Percentiles rank a stretch among this genome's conserved stretches.
phyloP scores from a whole-genome alignment of 2,329 filamentous ascomycete genomes.

The Orbilia quercus region DNA sequence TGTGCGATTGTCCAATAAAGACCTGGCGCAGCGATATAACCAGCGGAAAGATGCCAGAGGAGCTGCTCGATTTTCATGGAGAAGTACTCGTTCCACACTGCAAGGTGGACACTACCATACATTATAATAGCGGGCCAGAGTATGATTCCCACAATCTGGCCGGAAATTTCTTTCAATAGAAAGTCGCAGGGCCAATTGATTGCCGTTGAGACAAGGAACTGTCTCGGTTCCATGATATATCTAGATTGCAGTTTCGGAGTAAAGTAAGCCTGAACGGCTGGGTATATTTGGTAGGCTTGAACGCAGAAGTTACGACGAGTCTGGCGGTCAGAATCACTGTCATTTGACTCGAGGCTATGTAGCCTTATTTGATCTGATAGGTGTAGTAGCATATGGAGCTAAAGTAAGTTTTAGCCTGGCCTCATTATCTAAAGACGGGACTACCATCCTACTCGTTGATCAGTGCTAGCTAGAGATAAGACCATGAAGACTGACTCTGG shows the following conservation, averaged over 20 bases:
- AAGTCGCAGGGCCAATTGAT: slow-evolving; percentile 30
- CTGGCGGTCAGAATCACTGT: slow-evolving; percentile 30
- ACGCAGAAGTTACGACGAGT: slow-evolving; percentile 15
- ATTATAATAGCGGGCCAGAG: slow-evolving; percentile 34
- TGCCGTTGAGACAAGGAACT: slow-evolving; percentile 11
- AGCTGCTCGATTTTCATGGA: slow-evolving; percentile 58
- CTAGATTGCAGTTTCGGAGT: slow-evolving; percentile 2
- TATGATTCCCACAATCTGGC: slow-evolving; percentile 16
- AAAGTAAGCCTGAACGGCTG: slow-evolving; percentile 21
- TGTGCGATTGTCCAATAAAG: slow-evolving; percentile 20
- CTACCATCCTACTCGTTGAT: slow-evolving; percentile 5
- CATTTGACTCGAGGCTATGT: slow-evolving; percentile 61
- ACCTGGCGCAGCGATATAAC: slow-evolving; percentile 19
- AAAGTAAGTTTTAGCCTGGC: slow-evolving; percentile 59
- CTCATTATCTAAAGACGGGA: neutral
- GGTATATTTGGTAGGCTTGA: slow-evolving; percentile 15
- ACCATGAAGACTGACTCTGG: no score
- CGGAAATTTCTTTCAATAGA: neutral
- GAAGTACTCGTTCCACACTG: slow-evolving; percentile 61
- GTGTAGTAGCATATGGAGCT: slow-evolving; percentile 63
- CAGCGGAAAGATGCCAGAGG: slow-evolving; percentile 55
- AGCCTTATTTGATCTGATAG: slow-evolving; percentile 63
- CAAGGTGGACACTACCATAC: slow-evolving; percentile 57
- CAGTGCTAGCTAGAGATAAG: no score
- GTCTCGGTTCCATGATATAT: slow-evolving; percentile 13